These are phyloP conservation scores for Phialophora tarda DNA, from an alignment of 2,329 filamentous ascomycete species.

Conservation along the genomic window DNA sequence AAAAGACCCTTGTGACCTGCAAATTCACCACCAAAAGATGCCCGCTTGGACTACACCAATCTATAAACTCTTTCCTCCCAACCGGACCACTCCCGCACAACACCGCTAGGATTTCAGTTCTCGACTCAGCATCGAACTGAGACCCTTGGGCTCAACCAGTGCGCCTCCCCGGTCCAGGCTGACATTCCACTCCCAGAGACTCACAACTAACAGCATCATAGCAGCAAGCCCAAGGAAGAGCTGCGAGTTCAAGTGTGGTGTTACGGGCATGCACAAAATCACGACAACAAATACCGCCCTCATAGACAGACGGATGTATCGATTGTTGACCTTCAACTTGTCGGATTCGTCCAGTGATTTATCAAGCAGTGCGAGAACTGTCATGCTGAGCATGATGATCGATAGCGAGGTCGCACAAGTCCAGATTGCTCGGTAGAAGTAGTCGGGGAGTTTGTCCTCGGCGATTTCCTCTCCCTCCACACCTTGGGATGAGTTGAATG, in stretches of 20 bases:
- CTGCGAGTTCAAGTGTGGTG: neutral
- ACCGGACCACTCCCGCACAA: neutral
- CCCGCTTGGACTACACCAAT: neutral
- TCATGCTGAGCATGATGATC: conserved; percentile 14
- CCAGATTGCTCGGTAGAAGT: conserved; percentile 9
- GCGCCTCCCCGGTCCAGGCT: conserved; percentile 13
- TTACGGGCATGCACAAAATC: conserved; percentile 1
- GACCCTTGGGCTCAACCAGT: conserved; percentile 7
- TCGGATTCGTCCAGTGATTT: conserved; percentile 13
- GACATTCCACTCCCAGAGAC: conserved; percentile 18
- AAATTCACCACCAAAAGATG: neutral
- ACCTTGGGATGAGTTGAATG: neutral
- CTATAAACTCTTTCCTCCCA: neutral
- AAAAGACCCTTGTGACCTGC: neutral
- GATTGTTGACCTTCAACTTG: conserved; percentile 15
- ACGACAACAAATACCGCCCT: conserved; percentile 4
- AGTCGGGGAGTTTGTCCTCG: neutral
- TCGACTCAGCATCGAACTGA: conserved; percentile 11
- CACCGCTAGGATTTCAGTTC: conserved; percentile 5
- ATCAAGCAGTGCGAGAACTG: conserved; percentile 2
- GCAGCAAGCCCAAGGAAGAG: conserved; percentile 10
- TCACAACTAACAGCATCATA: conserved; percentile 6
- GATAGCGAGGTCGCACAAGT: conserved; percentile 6
- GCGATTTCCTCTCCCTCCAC: neutral
- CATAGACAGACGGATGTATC: conserved; percentile 7